These are phyloP conservation scores for Neurospora sp. DNA, from an alignment of 495 filamentous ascomycete genomes.

Conservation along the genomic window DNA sequence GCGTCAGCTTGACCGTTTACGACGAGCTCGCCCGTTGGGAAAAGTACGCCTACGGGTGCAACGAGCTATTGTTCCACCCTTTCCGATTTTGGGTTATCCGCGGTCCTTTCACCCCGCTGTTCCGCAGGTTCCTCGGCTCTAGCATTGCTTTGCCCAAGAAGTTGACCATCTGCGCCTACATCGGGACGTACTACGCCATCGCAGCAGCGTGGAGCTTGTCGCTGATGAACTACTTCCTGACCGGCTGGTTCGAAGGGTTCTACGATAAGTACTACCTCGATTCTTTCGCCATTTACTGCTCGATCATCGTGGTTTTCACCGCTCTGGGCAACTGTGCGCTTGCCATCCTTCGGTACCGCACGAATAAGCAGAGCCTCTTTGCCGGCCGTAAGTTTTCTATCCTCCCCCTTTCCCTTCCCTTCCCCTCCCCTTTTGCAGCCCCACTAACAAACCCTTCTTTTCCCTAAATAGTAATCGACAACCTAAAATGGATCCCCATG, in stretches of 20 bases:
- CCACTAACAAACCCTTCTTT: no score
- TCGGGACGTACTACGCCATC: slow-evolving; percentile 69
- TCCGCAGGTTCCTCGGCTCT: slow-evolving; percentile 47
- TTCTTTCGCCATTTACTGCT: slow-evolving; percentile 50
- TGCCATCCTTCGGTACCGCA: slow-evolving; percentile 45
- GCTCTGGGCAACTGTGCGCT: slow-evolving; percentile 42
- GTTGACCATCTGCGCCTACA: slow-evolving; percentile 61
- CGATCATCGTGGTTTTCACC: slow-evolving; percentile 47
- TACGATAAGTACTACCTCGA: slow-evolving; percentile 54
- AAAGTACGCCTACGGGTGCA: slow-evolving; percentile 70
- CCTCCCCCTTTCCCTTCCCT: neutral
- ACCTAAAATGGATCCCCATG: slow-evolving; percentile 54
- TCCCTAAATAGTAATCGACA: no score
- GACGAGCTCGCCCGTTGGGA: slow-evolving; percentile 68
- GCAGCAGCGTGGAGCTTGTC: slow-evolving; percentile 57
- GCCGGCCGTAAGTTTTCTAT: slow-evolving; percentile 21
- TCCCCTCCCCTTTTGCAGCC: no score
- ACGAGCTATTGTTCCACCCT: slow-evolving; percentile 51
- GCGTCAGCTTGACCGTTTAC: slow-evolving; percentile 66
- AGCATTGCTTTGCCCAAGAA: slow-evolving; percentile 54
- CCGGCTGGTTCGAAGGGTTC: slow-evolving; percentile 48
- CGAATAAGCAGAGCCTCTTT: slow-evolving; percentile 31
- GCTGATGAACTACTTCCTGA: slow-evolving; percentile 53
- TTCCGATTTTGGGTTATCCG: slow-evolving; percentile 40
- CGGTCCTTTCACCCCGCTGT: slow-evolving; percentile 58